phyloP scores from a whole-genome alignment of 2,329 filamentous ascomycete genomes.

The Talaromyces atroroseus region DNA sequence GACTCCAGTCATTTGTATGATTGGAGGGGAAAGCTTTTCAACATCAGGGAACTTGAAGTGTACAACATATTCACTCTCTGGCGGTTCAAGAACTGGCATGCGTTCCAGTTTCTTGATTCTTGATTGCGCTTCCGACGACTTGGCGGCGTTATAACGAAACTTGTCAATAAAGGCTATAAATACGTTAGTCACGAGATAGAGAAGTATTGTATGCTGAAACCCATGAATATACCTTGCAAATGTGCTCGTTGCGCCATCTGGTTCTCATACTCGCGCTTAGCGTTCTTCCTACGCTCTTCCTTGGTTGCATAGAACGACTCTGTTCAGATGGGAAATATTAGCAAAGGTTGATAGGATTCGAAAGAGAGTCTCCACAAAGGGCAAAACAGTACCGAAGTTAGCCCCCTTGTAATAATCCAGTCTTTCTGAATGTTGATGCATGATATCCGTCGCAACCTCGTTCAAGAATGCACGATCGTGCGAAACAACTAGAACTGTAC shows the following conservation, averaged over 20 bases:
- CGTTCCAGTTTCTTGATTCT: slow-evolving; percentile 98
- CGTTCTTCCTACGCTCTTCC: slow-evolving; percentile 93
- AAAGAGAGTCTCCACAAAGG: neutral
- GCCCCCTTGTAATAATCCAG: slow-evolving; percentile 98
- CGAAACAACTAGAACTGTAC: slow-evolving; percentile 90
- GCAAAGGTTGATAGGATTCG: neutral
- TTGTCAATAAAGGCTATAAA: slow-evolving; percentile 86
- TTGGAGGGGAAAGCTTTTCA: slow-evolving; percentile 93
- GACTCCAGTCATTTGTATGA: slow-evolving; percentile 94
- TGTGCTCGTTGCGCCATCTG: slow-evolving; percentile 93
- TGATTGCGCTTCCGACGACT: slow-evolving; percentile 96
- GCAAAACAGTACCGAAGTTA: slow-evolving; percentile 61
- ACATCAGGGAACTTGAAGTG: slow-evolving; percentile 97
- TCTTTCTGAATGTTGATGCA: slow-evolving; percentile 94
- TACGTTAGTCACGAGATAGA: slow-evolving; percentile 11
- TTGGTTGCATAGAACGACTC: slow-evolving; percentile 96
- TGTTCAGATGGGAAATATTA: slow-evolving; percentile 21
- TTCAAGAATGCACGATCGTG: slow-evolving; percentile 99
- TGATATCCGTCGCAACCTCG: slow-evolving; percentile 98
- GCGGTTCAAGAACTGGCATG: slow-evolving; percentile 86
- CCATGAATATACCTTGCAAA: slow-evolving; percentile 56
- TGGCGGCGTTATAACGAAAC: slow-evolving; percentile 98
- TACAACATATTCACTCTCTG: slow-evolving; percentile 90
- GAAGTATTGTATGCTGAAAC: neutral
- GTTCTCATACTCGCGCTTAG: slow-evolving; percentile 96